Conservation (phyloP, 495 filamentous ascomycete genomes). For the Venustampulla echinocandica region DNA sequence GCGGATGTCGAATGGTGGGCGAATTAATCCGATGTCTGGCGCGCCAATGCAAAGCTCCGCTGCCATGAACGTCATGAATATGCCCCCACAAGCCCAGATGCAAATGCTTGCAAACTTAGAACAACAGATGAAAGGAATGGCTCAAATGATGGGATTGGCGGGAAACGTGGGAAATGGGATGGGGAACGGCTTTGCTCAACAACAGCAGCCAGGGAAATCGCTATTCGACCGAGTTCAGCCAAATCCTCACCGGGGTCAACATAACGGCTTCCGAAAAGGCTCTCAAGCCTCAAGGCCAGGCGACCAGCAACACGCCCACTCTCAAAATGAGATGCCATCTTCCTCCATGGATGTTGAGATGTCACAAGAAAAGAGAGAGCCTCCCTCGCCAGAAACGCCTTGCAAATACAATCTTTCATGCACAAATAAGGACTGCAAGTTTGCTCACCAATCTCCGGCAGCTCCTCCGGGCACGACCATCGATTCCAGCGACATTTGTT, state of each 20-base stretch:
- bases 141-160: conserved; percentile 32
- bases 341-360: conserved; percentile 40
- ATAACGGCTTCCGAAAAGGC: conserved; percentile 29
- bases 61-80: conserved; percentile 22
- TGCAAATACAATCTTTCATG: conserved; percentile 88
- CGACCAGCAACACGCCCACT: conserved; percentile 15
- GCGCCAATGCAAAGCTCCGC: conserved; percentile 18
- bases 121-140: conserved; percentile 83
- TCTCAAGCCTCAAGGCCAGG: conserved; percentile 21
- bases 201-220: conserved; percentile 47
- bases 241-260: conserved; percentile 24
- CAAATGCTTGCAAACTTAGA: conserved; percentile 78
- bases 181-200: conserved; percentile 22
- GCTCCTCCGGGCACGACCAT: conserved; percentile 73
- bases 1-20: conserved; percentile 39
- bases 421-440: conserved; percentile 80
- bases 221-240: conserved; percentile 68
- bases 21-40: conserved; percentile 33
- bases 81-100: conserved; percentile 59
- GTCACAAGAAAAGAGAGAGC: conserved; percentile 36
- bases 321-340: conserved; percentile 10
- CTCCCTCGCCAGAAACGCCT: conserved; percentile 45
- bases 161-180: conserved; percentile 23
- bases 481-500: conserved; percentile 72
- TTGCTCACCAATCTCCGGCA: conserved; percentile 88